Base-by-base conservation (phyloP, 2,329 filamentous ascomycete species). In the Coniochaeta hoffmannii region DNA sequence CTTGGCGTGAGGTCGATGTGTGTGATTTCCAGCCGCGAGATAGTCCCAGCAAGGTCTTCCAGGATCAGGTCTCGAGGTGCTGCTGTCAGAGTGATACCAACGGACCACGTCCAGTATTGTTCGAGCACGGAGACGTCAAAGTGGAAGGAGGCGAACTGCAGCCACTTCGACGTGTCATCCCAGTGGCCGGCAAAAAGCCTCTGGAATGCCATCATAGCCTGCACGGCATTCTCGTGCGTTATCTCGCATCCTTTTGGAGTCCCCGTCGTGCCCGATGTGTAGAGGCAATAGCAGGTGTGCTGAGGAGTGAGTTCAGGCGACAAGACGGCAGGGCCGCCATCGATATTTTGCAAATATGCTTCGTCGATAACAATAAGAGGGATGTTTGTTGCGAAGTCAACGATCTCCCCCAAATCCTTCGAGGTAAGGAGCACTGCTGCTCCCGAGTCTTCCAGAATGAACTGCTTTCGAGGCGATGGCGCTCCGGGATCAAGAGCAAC, bases 71-170 rank as follows among this genome's bases (percentile, higher is more conserved):
- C 91, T 60, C 89, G 82, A 0, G 90, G 88, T 7, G 89, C 91
- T 2, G 89, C 86, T 1, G 93, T 87, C 0, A 97, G 80, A 4
- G 88, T 86, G 26, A 97, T 91, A 1, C 91, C 91, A 1, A 94
- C 88, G 28, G 87, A 90, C 92, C 92, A 97, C 56, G 87, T 94
- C 90, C 90, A 97, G 68, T 93, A 97, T 64, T 96, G 92, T 66
- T 97, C 92, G 0, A 97, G 77, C 0, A 97, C 88, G 1, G 89
- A 94, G 4, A 97, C 92, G 63, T 97, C 93, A 58, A 97, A 97
- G 68, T 96, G 93, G 56, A 96, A 90, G 0, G 90, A 92, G 1
- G 93, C 93, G 65, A 97, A 97, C 65, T 97, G 93, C 1, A 97
- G 76, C 87, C 90, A 97, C 56, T 88, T 83, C 0, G 91, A 95